These are phyloP conservation scores for Raddia distichophylla DNA, from an alignment of 176 grass and related monocot genomes.

Conservation along the genomic window DNA sequence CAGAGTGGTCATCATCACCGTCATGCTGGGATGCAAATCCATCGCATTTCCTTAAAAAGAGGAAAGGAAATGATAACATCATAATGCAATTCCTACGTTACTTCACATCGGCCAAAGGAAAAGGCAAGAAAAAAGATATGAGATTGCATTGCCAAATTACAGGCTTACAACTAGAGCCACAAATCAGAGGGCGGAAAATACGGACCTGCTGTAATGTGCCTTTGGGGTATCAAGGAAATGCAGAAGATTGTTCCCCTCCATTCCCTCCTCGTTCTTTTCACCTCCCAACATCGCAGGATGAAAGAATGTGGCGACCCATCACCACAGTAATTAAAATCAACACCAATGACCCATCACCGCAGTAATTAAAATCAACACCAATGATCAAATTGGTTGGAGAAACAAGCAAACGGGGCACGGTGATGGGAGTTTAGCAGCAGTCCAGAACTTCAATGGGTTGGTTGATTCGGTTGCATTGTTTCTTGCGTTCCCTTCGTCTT, in stretches of 20 bases:
- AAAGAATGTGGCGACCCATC: constrained; percentile 37
- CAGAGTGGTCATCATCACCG: constrained; percentile 31
- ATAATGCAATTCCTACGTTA: neutral
- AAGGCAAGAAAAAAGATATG: neutral
- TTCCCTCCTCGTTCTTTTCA: constrained; percentile 7
- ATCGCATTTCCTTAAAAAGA: constrained; percentile 31
- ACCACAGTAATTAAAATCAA: constrained; percentile 1
- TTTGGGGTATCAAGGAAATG: constrained; percentile 58
- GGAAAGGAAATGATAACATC: neutral
- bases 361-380: neutral
- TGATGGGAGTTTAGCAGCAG: neutral
- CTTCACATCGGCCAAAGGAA: neutral
- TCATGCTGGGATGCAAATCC: constrained; percentile 18
- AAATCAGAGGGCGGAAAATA: neutral
- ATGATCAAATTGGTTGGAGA: constrained; percentile 16
- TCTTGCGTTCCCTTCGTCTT: neutral
- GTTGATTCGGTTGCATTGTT: neutral
- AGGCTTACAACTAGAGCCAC: neutral
- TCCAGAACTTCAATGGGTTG: neutral
- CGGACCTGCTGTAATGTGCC: constrained; percentile 44
- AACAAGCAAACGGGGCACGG: neutral
- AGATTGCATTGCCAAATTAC: neutral
- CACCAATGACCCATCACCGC: constrained; percentile 37
- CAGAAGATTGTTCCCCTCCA: constrained; percentile 55
- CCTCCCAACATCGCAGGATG: constrained; percentile 11